Percentiles rank a stretch among this genome's conserved stretches.
These are phyloP conservation scores for Obba rivulosa DNA, from an alignment of 768 basidiomycete species.

Conservation along the genomic window DNA sequence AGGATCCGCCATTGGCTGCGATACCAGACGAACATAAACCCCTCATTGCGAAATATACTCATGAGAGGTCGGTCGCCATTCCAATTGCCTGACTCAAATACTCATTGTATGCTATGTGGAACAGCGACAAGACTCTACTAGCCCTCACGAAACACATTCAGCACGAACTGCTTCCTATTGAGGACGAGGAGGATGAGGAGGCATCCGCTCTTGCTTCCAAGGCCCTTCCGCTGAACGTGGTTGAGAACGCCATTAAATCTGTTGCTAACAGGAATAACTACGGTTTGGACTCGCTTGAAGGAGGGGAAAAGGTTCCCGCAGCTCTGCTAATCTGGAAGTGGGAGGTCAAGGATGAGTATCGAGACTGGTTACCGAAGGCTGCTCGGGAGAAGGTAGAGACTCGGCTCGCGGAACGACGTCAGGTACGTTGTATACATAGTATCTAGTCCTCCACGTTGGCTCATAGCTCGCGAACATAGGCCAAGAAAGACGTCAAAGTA, in stretches of 20 bases:
- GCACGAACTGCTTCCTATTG: conserved; percentile 58
- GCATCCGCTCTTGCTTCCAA: conserved; percentile 25
- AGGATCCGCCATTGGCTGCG: conserved; percentile 43
- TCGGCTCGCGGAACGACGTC: conserved; percentile 58
- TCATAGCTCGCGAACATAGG: conserved; percentile 33
- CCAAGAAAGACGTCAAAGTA: conserved; percentile 47
- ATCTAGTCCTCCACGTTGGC: neutral
- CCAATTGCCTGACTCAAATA: neutral
- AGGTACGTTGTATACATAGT: conserved; percentile 37
- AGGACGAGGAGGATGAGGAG: conserved; percentile 49
- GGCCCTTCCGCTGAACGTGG: conserved; percentile 33
- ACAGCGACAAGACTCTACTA: conserved; percentile 66
- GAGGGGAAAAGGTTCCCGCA: conserved; percentile 51
- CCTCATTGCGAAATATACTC: conserved; percentile 74
- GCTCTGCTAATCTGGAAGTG: conserved; percentile 78
- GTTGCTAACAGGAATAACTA: conserved; percentile 74
- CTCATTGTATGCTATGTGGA: conserved; percentile 3
- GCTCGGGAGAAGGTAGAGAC: conserved; percentile 55
- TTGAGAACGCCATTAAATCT: conserved; percentile 63
- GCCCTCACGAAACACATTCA: conserved; percentile 67
- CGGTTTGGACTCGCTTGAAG: conserved; percentile 51
- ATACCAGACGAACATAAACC: conserved; percentile 70
- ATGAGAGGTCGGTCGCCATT: conserved; percentile 69
- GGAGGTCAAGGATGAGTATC: conserved; percentile 64
- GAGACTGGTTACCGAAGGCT: conserved; percentile 64